Base-by-base conservation (phyloP, 257 asterid genomes). In the Agastache rugosa region DNA sequence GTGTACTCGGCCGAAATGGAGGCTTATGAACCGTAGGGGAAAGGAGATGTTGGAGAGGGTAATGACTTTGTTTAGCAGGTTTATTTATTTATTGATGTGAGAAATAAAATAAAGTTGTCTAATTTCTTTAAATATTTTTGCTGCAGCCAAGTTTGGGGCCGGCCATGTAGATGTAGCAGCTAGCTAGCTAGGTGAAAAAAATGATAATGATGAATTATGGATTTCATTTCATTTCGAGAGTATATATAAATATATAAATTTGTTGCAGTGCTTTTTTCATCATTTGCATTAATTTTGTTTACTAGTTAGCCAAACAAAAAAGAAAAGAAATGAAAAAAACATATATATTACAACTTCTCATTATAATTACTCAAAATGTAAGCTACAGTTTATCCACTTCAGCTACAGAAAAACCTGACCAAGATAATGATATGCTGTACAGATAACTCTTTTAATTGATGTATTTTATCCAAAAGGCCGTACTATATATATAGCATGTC, bases 21-120 rank as follows among this genome's bases (percentile, higher is more conserved):
- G 69, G 67, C n/a, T 23, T 67, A 56, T 64, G 69, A 35, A 72
- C 83, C 83, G 73, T 22, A 6, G 81, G 69, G 83, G 78, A 72
- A 80, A 77, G 72, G 69, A 73, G 67, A 56, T 78, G 77, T 68
- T 48, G 59, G 34, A 45, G 29, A 63, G 87, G 83, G 63, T 37
- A 78, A 71, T 63, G 55, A 5, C 78, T 71, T 59, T 34, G 59
- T 63, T 34, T 20, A 79, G n/a, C 48, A 37, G 37, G 37, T 37
- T 7, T 37, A 54, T 73, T 79, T 72, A 73, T 39, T 82, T 77
- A 73, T 29, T 78, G 78, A 48, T 59, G 45, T 14, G 9, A 72
- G 3, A 27, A 35, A 50, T 62, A 66, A 27, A 35, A 50, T 62
- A 66, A 34, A 67, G 35, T 42, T 82, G 70, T 66, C 59, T 22